Base-by-base conservation (phyloP, 129 eudicot species). In the Pseudognaphalium luteoalbum region DNA sequence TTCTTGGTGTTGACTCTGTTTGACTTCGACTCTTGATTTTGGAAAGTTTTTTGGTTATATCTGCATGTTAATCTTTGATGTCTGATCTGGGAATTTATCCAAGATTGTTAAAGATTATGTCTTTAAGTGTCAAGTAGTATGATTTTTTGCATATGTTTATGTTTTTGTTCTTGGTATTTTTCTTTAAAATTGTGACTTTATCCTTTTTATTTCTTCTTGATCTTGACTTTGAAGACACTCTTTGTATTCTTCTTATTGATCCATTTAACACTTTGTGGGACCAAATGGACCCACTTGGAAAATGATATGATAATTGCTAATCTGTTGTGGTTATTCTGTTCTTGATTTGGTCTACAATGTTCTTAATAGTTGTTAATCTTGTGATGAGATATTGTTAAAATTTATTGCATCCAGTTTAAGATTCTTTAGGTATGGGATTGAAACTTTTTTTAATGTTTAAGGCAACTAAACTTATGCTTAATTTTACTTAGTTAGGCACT, bases 171-270 rank as follows among this genome's bases (percentile, higher is more conserved):
- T 25, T 61, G 15, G 35, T 28, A 1, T 65, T 33, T 12, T 33
- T 14, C 47, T 17, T 28, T 33, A 29, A 62, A 28, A 28, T 77
- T 7, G 76, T 42, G 59, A 25, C 22, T 28, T 66, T 34, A 29
- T 25, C 34, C 28, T 16, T 37, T 57, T 76, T 29, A 50, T 81
- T 37, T 35, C 44, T 34, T 65, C 64, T 66, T 81, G 78, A 70
- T 71, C 74, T 76, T 77, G 81, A 81, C 85, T 81, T 81, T 62
- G 19, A 80, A 80, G 84, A 67, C 75, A 80, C 80, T 61, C 83
- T 54, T 76, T 71, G 57, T 68, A 6, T 67, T 16, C 57, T 32
- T 80, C 22, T 39, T 41, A 73, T 73, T 66, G 35, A 68, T 42
- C 2, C 80, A 73, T 66, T n/a, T 42, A 67, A 67, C 42, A 29